phyloP scores from a whole-genome alignment of 768 basidiomycete species.

The Pleurotus ostreatus region DNA sequence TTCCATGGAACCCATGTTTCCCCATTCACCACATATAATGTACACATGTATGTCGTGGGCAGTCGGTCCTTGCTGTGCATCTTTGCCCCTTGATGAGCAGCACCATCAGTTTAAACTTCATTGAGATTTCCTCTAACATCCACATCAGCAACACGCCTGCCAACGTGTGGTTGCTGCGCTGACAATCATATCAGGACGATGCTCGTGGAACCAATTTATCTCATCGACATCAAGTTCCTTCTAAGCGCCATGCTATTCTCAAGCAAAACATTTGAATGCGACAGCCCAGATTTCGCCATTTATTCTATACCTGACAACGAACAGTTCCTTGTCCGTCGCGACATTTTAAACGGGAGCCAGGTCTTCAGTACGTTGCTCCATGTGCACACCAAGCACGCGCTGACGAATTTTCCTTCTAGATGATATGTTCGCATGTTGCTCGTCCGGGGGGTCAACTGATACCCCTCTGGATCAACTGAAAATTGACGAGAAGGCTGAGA shows the following conservation, averaged over 20 bases:
- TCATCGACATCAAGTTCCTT: background rate
- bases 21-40: constrained; percentile 8
- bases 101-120: background rate
- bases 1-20: constrained; percentile 7
- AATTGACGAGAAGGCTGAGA: constrained; percentile 48
- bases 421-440: constrained; percentile 65
- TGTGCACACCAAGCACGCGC: constrained; percentile 7
- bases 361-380: constrained; percentile 52
- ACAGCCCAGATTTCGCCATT: constrained; percentile 52
- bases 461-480: constrained; percentile 38
- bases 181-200: background rate
- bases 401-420: constrained; percentile 30
- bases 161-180: constrained; percentile 1
- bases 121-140: background rate
- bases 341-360: constrained; percentile 49
- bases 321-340: constrained; percentile 45
- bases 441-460: constrained; percentile 12
- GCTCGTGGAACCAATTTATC: background rate
- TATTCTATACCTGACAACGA: constrained; percentile 49
- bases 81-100: constrained; percentile 5
- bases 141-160: background rate
- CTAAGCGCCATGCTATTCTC: background rate
- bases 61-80: constrained; percentile 3
- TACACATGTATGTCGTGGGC: constrained; percentile 10
- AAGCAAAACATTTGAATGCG: constrained; percentile 34